Evolutionary conservation across 2,329 filamentous ascomycete genomes (phyloP), one percentile per base, ranked within the genome.

Genomic region (Xylariomycetidae sp.): DNA sequence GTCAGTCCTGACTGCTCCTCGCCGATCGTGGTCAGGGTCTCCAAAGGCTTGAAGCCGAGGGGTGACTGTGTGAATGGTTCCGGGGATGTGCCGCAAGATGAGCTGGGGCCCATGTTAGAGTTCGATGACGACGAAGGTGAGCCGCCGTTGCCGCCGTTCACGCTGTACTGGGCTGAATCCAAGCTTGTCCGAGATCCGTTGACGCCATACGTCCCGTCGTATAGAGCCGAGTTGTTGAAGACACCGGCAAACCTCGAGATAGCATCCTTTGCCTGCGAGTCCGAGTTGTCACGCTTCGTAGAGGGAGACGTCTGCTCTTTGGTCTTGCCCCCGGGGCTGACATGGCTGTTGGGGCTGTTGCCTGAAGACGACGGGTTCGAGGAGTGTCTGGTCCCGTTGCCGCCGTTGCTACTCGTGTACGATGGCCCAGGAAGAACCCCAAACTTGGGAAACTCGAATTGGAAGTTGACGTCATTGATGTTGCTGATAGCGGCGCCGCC

Each of bases 381-480:
- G 10, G 48, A 28, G 14, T 41, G 38, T 25, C 47, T 49, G 17
- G 28, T 13, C 29, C 29, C 31, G 15, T 37, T 39, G 14, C 24
- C 39, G 14, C 41, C 36, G 9, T 41, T 38, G 8, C 34, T 32
- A n/a, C n/a, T n/a, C n/a, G n/a, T n/a, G n/a, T n/a, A n/a, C 27
- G 32, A 48, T 6, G 68, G 64, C 5, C 72, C 68, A 0, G 74
- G 72, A 17, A 93, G 72, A 38, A 79, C 74, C 29, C 92, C 92
- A 52, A 98, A 96, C 55, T 85, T 89, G 44, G 92, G 90, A 45
- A 96, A 96, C 47, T 96, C 90, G 49, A 98, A 96, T 47, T 90
- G 82, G 55, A 96, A 96, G 56, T 83, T 88, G 56, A 84, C 82
- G 42, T 84, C 82, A 50, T 71, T 78, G 34, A 81, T 65, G 46